Evolutionary conservation across 139 green algal species (phyloP), one percentile per base, ranked within the genome.

Genomic region (Closterium sp.): DNA sequence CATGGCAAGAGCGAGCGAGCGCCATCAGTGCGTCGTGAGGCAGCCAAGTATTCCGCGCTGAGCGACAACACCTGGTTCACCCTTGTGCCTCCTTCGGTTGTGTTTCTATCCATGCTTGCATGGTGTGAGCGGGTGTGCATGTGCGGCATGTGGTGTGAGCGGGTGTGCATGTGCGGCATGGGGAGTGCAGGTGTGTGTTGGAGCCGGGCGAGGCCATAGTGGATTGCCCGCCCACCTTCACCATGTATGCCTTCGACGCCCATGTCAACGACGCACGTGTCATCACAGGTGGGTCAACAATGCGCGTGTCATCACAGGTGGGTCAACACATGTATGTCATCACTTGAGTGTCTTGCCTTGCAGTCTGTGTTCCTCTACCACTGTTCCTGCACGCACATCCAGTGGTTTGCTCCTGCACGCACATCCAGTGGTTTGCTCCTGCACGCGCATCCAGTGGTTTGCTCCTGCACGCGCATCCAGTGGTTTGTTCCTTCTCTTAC

Each of bases 201-300:
- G 98, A 99, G 4, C 96, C 97, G 1, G 97, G 97, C 0, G 98
- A 99, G 93, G 93, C 35, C 8, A 98, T 99, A 85, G 90, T 99
- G 9, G 97, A 99, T 94, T 97, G 95, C 88, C 97, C 97, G 3
- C 97, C 97, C 34, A 99, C 97, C 12, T 99, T 99, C 94, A 98
- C 97, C 88, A 99, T 99, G 98, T 99, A 99, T 90, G 95, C 91
- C 2, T 99, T 99, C 94, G 98, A 99, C 84, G 97, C 97, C 1
- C 97, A 97, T 33, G 97, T 99, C 30, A 99, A 99, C 91, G 95
- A 95, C 90, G 98, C 96, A 2, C 85, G 92, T 0, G 95, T 97
- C 0, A 91, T 99, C 31, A 98, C 88, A 87, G 92, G 92, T 94
- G 25, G n/a, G 33, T 28, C 55, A 0, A 25, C 5, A 16, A 16